Evolutionary conservation across 257 asterid genomes (phyloP).

Genomic region (Rehmannia glutinosa): DNA sequence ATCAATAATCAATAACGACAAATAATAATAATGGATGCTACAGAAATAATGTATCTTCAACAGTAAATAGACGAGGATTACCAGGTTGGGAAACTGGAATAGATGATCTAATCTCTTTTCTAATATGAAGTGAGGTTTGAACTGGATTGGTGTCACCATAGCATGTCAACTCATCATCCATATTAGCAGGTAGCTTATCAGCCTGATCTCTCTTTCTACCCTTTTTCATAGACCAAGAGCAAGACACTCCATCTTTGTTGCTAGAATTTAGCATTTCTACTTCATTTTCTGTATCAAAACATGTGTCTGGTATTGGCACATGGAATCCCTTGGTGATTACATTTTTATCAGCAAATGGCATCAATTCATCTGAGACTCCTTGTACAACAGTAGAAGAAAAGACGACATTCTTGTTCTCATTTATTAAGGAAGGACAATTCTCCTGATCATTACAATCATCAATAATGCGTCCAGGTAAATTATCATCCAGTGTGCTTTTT

Average conservation of each 20-base stretch:
- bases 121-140: conserved; percentile 30
- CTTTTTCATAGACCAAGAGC: conserved; percentile 21
- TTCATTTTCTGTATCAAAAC: conserved; percentile 31
- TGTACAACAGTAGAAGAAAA: conserved; percentile 21
- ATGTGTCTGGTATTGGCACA: conserved; percentile 23
- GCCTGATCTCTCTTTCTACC: conserved; percentile 17
- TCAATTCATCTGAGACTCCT: conserved; percentile 11
- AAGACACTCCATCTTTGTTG: conserved; percentile 27
- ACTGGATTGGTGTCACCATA: conserved; percentile 29
- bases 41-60: neutral
- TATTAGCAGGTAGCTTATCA: conserved; percentile 15
- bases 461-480: conserved; percentile 11
- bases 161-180: conserved; percentile 50
- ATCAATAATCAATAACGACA: neutral
- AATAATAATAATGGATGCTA: too few relatives aligned
- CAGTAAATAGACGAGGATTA: conserved; percentile 11
- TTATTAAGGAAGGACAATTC: conserved; percentile 18
- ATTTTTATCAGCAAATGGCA: conserved; percentile 16
- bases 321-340: conserved; percentile 14
- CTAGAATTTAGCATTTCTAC: conserved; percentile 23
- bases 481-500: conserved; percentile 20
- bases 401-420: conserved; percentile 18
- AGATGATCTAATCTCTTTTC: conserved; percentile 32
- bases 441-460: conserved; percentile 26
- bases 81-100: conserved; percentile 44